A percentile compares a stretch with the other conserved stretches of the same genome.
phyloP scores from a whole-genome alignment of 1,284 basidiomycete species.

The Xerocomus nothofagi region DNA sequence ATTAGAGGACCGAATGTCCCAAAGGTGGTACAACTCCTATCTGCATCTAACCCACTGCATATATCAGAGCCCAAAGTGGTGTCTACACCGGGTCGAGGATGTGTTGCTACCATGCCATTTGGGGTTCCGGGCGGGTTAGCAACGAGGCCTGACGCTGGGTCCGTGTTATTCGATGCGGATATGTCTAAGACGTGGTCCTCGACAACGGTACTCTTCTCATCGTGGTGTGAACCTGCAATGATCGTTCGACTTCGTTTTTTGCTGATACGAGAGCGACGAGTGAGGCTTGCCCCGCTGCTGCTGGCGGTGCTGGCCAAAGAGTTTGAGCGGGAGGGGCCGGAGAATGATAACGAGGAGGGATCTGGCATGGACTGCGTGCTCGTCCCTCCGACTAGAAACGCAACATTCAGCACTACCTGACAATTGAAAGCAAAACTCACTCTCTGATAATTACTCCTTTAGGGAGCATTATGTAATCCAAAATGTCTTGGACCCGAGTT shows the following conservation, averaged over 20 bases:
- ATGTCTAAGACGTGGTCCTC: conserved; percentile 31
- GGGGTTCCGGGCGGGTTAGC: conserved; percentile 12
- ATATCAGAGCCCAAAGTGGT: conserved; percentile 11
- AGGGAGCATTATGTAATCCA: conserved; percentile 33
- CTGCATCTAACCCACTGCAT: conserved; percentile 9
- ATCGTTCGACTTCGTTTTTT: conserved; percentile 35
- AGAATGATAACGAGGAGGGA: conserved; percentile 25
- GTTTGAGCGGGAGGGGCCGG: conserved; percentile 42
- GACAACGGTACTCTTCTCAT: conserved; percentile 17
- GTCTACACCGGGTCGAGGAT: conserved; percentile 14
- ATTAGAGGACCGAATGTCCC: conserved; percentile 27
- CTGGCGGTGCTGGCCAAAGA: conserved; percentile 44
- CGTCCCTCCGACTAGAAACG: conserved; percentile 20
- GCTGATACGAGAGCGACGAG: conserved; percentile 34
- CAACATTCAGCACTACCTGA: conserved; percentile 12
- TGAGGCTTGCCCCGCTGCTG: conserved; percentile 34
- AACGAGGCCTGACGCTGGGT: neutral
- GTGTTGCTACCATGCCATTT: conserved; percentile 9
- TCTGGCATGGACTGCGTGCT: conserved; percentile 33
- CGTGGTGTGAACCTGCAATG: conserved; percentile 18
- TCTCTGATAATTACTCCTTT: conserved; percentile 15
- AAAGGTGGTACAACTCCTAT: conserved; percentile 31
- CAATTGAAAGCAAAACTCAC: conserved; percentile 29
- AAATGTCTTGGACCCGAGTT: conserved; percentile 2
- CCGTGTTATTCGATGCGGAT: conserved; percentile 24